phyloP scores from a whole-genome alignment of 495 filamentous ascomycete genomes.

The Hyaloscypha variabilis region DNA sequence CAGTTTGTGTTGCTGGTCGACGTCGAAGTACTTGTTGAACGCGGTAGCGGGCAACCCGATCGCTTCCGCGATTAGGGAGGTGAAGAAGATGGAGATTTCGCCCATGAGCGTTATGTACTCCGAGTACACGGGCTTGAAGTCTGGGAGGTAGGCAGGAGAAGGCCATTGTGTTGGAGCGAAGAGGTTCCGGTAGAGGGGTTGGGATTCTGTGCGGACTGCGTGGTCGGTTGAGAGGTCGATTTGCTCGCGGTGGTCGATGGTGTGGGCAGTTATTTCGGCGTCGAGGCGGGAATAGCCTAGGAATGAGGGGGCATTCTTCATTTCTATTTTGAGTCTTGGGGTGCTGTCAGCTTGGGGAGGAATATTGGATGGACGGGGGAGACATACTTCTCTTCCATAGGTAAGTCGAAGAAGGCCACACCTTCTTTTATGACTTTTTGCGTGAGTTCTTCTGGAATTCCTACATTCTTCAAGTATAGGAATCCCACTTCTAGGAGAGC shows the following conservation, averaged over 20 bases:
- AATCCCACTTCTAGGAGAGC: conserved; percentile 92
- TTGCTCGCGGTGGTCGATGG: conserved; percentile 78
- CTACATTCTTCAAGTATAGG: conserved; percentile 85
- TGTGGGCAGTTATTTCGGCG: conserved; percentile 62
- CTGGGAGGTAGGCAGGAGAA: conserved; percentile 62
- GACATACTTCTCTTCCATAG: conserved; percentile 71
- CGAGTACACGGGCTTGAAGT: conserved; percentile 69
- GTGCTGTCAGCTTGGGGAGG: conserved; percentile 4
- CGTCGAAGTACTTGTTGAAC: conserved; percentile 83
- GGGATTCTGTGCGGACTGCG: conserved; percentile 58
- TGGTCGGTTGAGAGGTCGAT: conserved; percentile 86
- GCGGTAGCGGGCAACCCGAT: conserved; percentile 72
- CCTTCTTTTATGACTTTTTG: conserved; percentile 69
- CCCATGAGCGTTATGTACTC: conserved; percentile 78
- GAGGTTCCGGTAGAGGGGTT: conserved; percentile 79
- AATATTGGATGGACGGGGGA: not conserved
- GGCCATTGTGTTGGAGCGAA: conserved; percentile 94
- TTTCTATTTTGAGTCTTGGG: conserved; percentile 74
- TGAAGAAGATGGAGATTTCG: conserved; percentile 71
- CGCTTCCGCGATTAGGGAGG: conserved; percentile 83
- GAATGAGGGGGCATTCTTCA: conserved; percentile 78
- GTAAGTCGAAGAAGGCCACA: conserved; percentile 78
- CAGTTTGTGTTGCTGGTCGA: conserved; percentile 81
- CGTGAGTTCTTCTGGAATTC: conserved; percentile 68
- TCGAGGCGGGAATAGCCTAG: conserved; percentile 64